Conservation (phyloP, 495 filamentous ascomycete species). For the Annulohypoxylon bovei region DNA sequence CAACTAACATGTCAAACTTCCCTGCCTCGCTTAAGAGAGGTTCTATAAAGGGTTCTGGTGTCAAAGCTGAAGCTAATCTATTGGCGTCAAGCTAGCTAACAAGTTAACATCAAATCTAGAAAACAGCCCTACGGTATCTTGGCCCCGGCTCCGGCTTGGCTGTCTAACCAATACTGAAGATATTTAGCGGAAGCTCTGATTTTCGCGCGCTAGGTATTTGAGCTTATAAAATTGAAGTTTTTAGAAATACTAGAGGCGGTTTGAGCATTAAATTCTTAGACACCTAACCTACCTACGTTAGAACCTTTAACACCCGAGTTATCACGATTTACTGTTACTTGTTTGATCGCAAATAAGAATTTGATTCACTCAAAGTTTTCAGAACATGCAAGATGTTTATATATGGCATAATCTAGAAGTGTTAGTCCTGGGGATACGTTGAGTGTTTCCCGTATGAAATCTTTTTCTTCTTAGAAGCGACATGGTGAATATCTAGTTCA, state of each 20-base stretch:
- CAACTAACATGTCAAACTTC: background rate
- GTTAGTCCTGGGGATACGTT: too few species aligned
- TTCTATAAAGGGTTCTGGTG: background rate
- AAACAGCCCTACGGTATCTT: background rate
- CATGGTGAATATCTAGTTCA: too few species aligned
- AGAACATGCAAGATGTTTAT: too few species aligned
- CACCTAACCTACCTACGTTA: too few species aligned
- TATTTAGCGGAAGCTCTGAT: slow-evolving; percentile 4
- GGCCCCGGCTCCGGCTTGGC: background rate
- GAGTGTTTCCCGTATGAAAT: background rate
- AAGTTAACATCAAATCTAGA: background rate
- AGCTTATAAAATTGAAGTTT: background rate
- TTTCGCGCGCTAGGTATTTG: background rate
- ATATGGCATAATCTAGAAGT: too few species aligned
- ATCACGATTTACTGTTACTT: background rate
- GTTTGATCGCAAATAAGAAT: too few species aligned
- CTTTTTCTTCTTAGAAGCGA: too few species aligned
- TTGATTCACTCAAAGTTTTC: too few species aligned
- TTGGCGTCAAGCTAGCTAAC: background rate
- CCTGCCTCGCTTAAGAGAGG: background rate
- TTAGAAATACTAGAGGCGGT: background rate
- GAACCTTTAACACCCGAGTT: background rate
- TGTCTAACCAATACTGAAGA: slow-evolving; percentile 5
- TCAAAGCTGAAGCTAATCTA: background rate
- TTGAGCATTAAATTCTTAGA: background rate